Evolutionary conservation across 116 monocot species (phyloP).

Genomic region (Papilionanthe hybrid): DNA sequence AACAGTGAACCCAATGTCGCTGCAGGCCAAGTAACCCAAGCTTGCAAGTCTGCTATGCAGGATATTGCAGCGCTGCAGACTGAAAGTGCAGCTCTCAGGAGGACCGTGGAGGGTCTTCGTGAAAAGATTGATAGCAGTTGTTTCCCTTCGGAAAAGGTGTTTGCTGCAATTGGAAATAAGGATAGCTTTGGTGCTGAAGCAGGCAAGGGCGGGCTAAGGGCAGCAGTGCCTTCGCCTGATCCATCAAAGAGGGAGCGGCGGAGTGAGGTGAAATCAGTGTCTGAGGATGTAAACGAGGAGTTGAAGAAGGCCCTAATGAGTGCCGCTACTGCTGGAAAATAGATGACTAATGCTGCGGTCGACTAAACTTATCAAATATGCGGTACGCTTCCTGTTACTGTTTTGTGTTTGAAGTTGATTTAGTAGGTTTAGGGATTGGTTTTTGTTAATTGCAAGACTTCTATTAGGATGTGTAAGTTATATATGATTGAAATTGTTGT

Average conservation of each 20-base stretch:
- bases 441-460: neutral
- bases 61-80: conserved; percentile 45
- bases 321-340: conserved; percentile 7
- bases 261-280: conserved; percentile 14
- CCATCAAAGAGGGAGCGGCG: conserved; percentile 13
- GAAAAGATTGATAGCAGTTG: neutral
- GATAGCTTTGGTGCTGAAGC: neutral
- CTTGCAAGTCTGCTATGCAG: conserved; percentile 12
- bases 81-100: conserved; percentile 38
- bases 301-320: conserved; percentile 42
- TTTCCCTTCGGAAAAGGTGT: neutral
- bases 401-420: neutral
- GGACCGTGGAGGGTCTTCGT: conserved; percentile 44
- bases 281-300: conserved; percentile 39
- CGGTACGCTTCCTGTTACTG: neutral
- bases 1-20: neutral
- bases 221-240: conserved; percentile 13
- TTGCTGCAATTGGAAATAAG: neutral
- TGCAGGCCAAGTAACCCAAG: conserved; percentile 11
- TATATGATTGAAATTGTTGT: neutral
- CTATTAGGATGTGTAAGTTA: neutral
- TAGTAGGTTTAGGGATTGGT: neutral
- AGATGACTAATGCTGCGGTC: neutral
- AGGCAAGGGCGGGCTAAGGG: neutral
- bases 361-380: neutral